Conservation (phyloP, 192 early-diverging fungal species). For the Coemansia sp. region DNA sequence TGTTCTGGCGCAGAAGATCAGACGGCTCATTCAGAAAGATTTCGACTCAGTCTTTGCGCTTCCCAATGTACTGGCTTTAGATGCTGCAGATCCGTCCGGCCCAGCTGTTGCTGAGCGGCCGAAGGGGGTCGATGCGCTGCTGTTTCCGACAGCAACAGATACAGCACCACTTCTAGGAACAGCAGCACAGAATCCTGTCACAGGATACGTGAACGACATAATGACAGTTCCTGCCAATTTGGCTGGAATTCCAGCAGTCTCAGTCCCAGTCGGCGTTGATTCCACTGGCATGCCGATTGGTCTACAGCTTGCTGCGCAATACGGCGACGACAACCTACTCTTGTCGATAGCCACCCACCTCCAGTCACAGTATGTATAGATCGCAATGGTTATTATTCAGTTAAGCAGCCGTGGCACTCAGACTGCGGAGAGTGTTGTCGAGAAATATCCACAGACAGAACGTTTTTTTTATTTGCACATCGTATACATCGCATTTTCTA, state of each 20-base stretch:
- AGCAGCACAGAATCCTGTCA: constrained; percentile 37
- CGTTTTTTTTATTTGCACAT: too few relatives aligned
- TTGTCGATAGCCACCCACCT: constrained; percentile 31
- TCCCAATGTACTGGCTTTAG: constrained; percentile 57
- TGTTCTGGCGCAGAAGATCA: constrained; percentile 78
- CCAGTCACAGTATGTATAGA: neutral
- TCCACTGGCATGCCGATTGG: constrained; percentile 69
- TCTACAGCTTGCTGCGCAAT: constrained; percentile 85
- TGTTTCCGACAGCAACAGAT: constrained; percentile 80
- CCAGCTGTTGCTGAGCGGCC: neutral
- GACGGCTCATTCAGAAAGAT: constrained; percentile 75
- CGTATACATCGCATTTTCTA: too few relatives aligned
- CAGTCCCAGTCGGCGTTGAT: constrained; percentile 59
- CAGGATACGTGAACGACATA: constrained; percentile 83
- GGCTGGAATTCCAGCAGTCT: constrained; percentile 79
- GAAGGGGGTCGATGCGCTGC: constrained; percentile 66
- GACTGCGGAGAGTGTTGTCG: too few relatives aligned
- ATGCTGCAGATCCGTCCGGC: constrained; percentile 16
- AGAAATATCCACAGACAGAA: too few relatives aligned
- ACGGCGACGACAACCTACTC: constrained; percentile 71
- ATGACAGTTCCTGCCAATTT: constrained; percentile 88
- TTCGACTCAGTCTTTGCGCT: constrained; percentile 74
- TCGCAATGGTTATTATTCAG: too few relatives aligned
- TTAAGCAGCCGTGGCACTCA: too few relatives aligned
- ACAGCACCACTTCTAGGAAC: constrained; percentile 65